Evolutionary conservation across 192 early-diverging fungal genomes (phyloP).

Genomic region (Coemansia sp.): DNA sequence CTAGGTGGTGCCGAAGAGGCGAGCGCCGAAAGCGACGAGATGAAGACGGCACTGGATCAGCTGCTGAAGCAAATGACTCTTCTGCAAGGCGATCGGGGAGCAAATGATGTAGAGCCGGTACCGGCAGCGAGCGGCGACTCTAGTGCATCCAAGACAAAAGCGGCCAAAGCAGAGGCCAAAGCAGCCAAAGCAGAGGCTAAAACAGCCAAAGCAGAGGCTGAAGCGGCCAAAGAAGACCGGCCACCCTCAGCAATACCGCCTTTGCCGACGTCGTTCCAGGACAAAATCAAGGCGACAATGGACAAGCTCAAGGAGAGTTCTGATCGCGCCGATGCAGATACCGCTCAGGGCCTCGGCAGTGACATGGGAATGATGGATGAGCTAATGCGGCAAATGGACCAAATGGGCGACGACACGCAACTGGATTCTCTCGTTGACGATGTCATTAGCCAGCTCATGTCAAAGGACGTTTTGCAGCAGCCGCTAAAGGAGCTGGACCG

Average conservation of each 20-base stretch:
- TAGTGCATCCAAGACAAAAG: background rate
- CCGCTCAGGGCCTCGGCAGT: conserved; percentile 34
- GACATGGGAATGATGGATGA: conserved; percentile 81
- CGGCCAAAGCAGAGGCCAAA: background rate
- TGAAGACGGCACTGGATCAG: conserved; percentile 73
- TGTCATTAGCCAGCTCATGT: conserved; percentile 89
- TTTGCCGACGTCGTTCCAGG: conserved; percentile 67
- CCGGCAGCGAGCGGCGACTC: background rate
- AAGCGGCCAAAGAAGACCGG: background rate
- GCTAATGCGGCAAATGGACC: conserved; percentile 81
- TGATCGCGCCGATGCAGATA: conserved; percentile 73
- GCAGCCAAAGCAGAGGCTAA: background rate
- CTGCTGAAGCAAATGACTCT: conserved; percentile 62
- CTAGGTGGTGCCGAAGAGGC: conserved; percentile 8
- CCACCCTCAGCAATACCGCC: background rate
- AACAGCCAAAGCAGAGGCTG: background rate
- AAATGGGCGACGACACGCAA: conserved; percentile 68
- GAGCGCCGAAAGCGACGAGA: conserved; percentile 46
- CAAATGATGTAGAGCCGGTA: background rate
- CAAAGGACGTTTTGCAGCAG: conserved; percentile 91
- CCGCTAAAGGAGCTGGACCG: conserved; percentile 87
- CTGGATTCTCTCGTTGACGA: conserved; percentile 84
- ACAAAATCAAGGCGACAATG: conserved; percentile 86
- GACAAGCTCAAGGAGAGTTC: conserved; percentile 83
- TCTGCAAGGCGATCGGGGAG: conserved; percentile 53